Evolutionary conservation across 306 rosid species (phyloP).

Genomic region (Sicyos edulis): DNA sequence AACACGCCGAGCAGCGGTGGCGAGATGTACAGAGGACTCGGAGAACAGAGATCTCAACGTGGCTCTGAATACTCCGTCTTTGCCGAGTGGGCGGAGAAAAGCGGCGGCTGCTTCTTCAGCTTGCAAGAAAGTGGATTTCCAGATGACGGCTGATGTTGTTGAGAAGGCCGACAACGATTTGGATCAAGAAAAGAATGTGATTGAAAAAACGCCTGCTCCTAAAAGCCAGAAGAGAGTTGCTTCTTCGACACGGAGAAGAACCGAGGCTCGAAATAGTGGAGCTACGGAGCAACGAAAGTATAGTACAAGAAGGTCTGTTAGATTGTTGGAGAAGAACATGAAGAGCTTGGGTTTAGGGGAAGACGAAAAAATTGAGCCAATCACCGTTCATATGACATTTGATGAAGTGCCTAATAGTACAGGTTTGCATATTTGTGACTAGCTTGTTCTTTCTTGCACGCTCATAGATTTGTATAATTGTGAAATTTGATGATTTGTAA

Average conservation of each 20-base stretch:
- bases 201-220: slow-evolving; percentile 45
- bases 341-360: slow-evolving; percentile 40
- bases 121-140: slow-evolving; percentile 33
- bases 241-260: slow-evolving; percentile 28
- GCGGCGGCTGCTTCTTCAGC: slow-evolving; percentile 28
- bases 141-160: slow-evolving; percentile 18
- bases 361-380: slow-evolving; percentile 23
- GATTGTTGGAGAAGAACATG: slow-evolving; percentile 53
- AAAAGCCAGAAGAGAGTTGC: slow-evolving; percentile 33
- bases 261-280: slow-evolving; percentile 23
- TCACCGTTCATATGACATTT: slow-evolving; percentile 31
- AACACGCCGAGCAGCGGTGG: slow-evolving; percentile 25
- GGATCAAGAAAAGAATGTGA: slow-evolving; percentile 26
- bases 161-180: slow-evolving; percentile 14
- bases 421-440: not conserved
- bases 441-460: not conserved
- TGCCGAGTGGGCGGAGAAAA: slow-evolving; percentile 29
- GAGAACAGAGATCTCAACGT: slow-evolving; percentile 36
- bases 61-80: slow-evolving; percentile 50
- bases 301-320: slow-evolving; percentile 67
- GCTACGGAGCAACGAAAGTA: slow-evolving; percentile 31
- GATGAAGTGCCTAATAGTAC: slow-evolving; percentile 30
- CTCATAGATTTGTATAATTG: not conserved
- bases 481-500: no score
- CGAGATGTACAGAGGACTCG: slow-evolving; percentile 26